Percentiles rank a stretch among this genome's conserved stretches.
Conservation (phyloP, 1,139 yeast species). For the Hemisphaericaspora xylanilytica region DNA sequence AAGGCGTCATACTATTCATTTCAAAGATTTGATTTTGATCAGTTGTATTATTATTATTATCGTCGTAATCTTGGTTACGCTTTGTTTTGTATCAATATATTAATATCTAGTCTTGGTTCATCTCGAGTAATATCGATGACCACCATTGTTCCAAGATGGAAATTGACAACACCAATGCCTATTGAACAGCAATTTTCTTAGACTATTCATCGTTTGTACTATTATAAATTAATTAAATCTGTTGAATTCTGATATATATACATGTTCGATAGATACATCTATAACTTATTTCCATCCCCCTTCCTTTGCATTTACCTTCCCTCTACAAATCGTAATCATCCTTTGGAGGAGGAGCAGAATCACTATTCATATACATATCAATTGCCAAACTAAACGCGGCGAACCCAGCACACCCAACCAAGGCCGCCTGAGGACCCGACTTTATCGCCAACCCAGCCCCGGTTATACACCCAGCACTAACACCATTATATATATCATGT, state of each 20-base stretch:
- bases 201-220: too few relatives aligned
- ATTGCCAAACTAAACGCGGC: conserved; percentile 96
- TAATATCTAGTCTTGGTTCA: too few relatives aligned
- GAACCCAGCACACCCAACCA: conserved; percentile 94
- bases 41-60: too few relatives aligned
- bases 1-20: too few relatives aligned
- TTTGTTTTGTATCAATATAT: too few relatives aligned
- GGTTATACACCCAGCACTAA: conserved; percentile 90
- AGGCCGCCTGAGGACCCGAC: conserved; percentile 91
- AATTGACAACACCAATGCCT: too few relatives aligned
- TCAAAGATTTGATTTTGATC: too few relatives aligned
- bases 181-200: too few relatives aligned
- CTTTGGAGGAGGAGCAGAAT: conserved; percentile 78
- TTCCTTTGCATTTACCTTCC: neutral
- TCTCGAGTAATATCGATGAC: too few relatives aligned
- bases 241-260: conserved; percentile 6
- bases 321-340: conserved; percentile 86
- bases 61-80: too few relatives aligned
- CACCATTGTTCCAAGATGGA: too few relatives aligned
- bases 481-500: conserved; percentile 89
- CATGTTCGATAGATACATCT: conserved; percentile 7
- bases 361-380: conserved; percentile 85
- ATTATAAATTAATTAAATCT: too few relatives aligned
- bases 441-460: conserved; percentile 89
- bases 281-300: neutral